Evolutionary conservation across 225 moss, liverwort and hornwort genomes (phyloP).

Genomic region (Polytrichum formosum): DNA sequence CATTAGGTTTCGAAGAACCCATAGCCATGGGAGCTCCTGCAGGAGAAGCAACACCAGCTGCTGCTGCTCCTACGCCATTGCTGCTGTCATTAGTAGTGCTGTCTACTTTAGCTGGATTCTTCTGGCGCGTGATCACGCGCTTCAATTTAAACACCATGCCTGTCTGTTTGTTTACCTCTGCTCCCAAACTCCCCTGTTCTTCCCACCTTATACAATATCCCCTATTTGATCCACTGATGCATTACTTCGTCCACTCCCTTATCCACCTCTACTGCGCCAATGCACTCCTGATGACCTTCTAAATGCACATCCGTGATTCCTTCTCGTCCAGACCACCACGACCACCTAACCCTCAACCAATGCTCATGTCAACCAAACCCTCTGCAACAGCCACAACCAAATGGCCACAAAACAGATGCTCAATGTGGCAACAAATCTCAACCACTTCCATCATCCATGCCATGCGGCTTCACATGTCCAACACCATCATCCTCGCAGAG

Average conservation of each 20-base stretch:
- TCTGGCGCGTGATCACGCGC: constrained; percentile 37
- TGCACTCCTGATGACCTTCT: background rate
- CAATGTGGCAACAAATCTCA: constrained; percentile 4
- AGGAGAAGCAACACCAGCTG: background rate
- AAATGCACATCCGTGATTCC: background rate
- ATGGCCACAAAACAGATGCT: background rate
- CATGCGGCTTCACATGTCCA: background rate
- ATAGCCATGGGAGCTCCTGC: constrained; percentile 8
- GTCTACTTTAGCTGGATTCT: constrained; percentile 27
- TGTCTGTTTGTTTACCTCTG: constrained; percentile 9
- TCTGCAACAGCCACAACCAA: background rate
- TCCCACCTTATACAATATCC: background rate
- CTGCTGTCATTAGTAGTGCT: constrained; percentile 13
- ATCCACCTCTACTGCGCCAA: background rate
- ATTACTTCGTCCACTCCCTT: background rate
- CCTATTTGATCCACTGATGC: background rate
- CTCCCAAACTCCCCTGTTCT: constrained; percentile 4
- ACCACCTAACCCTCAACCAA: background rate
- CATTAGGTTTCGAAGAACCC: constrained; percentile 15
- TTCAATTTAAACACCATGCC: constrained; percentile 42
- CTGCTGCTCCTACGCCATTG: constrained; percentile 11
- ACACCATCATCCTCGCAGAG: background rate
- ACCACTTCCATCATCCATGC: background rate
- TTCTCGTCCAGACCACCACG: background rate
- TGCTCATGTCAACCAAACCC: background rate